Percentiles rank a stretch among this genome's conserved stretches.
phyloP scores from a whole-genome alignment of 78 protist species.

The Guillardia theta region DNA sequence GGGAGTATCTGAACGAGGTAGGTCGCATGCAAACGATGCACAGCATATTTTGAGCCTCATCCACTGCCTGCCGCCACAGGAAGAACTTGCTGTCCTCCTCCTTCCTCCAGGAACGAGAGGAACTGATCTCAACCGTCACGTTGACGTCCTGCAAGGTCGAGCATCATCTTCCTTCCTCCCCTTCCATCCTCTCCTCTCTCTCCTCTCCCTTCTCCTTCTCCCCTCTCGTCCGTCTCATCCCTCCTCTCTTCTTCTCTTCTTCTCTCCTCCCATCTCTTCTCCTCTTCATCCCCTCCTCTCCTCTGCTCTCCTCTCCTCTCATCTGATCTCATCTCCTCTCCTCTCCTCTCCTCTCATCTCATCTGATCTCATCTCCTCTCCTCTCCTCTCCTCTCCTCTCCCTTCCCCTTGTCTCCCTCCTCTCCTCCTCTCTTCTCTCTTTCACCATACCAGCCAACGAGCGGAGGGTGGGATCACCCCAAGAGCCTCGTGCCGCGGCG shows the following conservation, averaged over 20 bases:
- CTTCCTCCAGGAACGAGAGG: too few relatives aligned
- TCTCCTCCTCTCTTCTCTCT: background rate
- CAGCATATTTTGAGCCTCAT: too few relatives aligned
- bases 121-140: background rate
- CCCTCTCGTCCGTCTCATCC: background rate
- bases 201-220: background rate
- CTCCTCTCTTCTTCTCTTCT: background rate
- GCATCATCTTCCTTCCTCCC: background rate
- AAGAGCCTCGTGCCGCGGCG: too few relatives aligned
- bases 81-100: too few relatives aligned
- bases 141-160: background rate
- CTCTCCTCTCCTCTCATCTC: background rate
- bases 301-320: background rate
- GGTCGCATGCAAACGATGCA: too few relatives aligned
- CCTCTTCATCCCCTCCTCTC: background rate
- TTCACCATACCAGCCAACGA: too few relatives aligned
- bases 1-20: too few relatives aligned
- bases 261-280: background rate
- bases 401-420: slow-evolving; percentile 37
- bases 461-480: too few relatives aligned
- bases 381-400: slow-evolving; percentile 42
- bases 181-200: background rate
- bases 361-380: background rate
- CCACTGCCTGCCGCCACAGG: too few relatives aligned
- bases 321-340: background rate